phyloP scores from a whole-genome alignment of 2,329 filamentous ascomycete genomes.

The Monilinia fructigena region DNA sequence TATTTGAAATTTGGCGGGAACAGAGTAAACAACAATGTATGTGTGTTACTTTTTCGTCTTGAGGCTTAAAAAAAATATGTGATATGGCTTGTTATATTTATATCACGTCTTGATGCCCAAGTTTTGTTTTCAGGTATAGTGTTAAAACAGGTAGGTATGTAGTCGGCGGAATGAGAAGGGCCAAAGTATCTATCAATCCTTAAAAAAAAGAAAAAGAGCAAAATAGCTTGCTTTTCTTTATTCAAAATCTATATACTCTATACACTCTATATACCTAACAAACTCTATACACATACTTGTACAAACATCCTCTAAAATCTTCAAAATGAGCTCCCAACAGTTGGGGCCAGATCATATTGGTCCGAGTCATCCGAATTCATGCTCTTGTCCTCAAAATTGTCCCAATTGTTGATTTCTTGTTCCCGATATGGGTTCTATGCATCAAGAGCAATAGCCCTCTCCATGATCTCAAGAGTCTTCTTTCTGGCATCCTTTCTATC shows the following conservation, averaged over 20 bases:
- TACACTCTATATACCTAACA: not conserved
- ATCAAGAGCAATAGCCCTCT: slow-evolving; percentile 33
- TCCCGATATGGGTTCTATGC: slow-evolving; percentile 2
- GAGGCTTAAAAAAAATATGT: too few relatives aligned
- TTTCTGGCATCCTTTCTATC: slow-evolving; percentile 26
- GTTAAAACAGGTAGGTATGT: too few relatives aligned
- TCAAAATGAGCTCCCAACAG: not conserved
- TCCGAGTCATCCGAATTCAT: not conserved
- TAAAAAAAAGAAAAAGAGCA: not conserved
- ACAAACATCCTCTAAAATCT: not conserved
- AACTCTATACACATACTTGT: not conserved
- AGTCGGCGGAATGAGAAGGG: not conserved
- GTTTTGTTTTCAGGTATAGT: not conserved
- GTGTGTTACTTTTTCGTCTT: too few relatives aligned
- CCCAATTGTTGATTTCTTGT: slow-evolving; percentile 6
- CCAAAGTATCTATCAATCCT: not conserved
- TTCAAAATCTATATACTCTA: slow-evolving; percentile 11
- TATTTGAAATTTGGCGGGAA: too few relatives aligned
- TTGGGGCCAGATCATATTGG: not conserved
- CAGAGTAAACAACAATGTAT: too few relatives aligned
- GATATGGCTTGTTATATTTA: too few relatives aligned
- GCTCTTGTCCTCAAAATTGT: not conserved
- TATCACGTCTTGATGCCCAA: not conserved
- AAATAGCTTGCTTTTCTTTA: not conserved
- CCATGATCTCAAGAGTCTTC: slow-evolving; percentile 34